phyloP scores from a whole-genome alignment of 169 alveolate genomes.

The Plasmodium coatneyi region DNA sequence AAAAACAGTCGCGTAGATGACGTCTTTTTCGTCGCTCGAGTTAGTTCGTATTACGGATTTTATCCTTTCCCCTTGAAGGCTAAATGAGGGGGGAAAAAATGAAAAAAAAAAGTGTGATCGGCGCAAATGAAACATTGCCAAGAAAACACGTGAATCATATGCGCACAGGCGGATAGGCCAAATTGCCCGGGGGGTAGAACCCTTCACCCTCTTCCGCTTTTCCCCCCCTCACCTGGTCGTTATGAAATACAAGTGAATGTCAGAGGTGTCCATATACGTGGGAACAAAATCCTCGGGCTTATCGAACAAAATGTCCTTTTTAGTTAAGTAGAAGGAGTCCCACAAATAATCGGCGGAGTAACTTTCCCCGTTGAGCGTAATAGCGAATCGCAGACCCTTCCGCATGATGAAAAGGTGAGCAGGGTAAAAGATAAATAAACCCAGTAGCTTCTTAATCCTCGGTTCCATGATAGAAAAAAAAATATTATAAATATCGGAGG shows the following conservation, averaged over 20 bases:
- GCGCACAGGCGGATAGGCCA: neutral
- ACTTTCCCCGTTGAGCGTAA: conserved; percentile 56
- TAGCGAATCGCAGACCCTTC: conserved; percentile 56
- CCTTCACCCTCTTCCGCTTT: neutral
- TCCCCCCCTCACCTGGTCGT: conserved; percentile 8
- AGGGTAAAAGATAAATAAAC: conserved; percentile 69
- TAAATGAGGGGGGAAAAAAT: neutral
- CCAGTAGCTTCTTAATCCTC: neutral
- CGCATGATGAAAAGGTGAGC: conserved; percentile 59
- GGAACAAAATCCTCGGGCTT: conserved; percentile 48
- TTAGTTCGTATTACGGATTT: conserved; percentile 58
- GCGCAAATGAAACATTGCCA: neutral
- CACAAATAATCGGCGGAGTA: conserved; percentile 69
- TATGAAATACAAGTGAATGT: conserved; percentile 42
- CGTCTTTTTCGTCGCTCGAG: conserved; percentile 26
- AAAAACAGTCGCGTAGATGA: conserved; percentile 45
- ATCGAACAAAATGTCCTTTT: conserved; percentile 50
- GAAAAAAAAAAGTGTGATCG: neutral
- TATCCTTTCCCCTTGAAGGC: conserved; percentile 11
- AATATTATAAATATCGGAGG: conserved; percentile 58
- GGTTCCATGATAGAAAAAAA: conserved; percentile 46
- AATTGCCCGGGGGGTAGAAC: neutral
- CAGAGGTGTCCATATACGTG: conserved; percentile 36
- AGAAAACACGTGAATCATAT: neutral
- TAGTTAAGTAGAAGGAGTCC: conserved; percentile 58